These are phyloP conservation scores for Phytopythium mirpurense DNA, from an alignment of 352 stramenopile genomes.

Conservation along the genomic window DNA sequence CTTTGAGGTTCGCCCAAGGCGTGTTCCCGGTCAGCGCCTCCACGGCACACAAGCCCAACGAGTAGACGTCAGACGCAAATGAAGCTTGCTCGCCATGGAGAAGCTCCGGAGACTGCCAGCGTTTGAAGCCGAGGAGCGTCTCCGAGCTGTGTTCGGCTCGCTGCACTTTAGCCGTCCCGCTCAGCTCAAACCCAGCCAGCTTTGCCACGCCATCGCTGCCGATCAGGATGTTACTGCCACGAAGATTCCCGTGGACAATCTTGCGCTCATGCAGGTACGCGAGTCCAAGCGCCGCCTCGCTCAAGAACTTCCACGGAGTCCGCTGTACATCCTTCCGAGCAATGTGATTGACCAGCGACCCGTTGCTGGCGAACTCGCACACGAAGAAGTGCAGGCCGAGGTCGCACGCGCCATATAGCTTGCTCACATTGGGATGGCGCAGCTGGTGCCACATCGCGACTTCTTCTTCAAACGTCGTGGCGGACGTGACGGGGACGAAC, in stretches of 20 bases:
- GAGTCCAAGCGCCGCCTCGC: constrained; percentile 9
- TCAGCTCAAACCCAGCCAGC: constrained; percentile 5
- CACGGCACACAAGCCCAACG: constrained; percentile 8
- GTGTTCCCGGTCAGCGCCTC: neutral
- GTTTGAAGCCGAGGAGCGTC: neutral
- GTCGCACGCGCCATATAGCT: constrained; percentile 8
- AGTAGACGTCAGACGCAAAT: constrained; percentile 8
- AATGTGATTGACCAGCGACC: constrained; percentile 4
- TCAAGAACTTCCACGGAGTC: constrained; percentile 8
- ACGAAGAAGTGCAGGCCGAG: constrained; percentile 4
- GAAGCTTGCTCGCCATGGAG: neutral
- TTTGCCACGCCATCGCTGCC: constrained; percentile 1
- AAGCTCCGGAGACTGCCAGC: constrained; percentile 1
- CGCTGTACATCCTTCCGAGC: neutral
- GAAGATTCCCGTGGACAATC: constrained; percentile 10
- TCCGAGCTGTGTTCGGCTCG: neutral
- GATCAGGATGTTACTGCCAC: constrained; percentile 10
- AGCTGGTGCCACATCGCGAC: constrained; percentile 13
- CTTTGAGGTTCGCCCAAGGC: neutral
- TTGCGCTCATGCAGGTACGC: constrained; percentile 9
- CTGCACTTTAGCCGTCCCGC: neutral
- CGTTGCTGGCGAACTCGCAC: constrained; percentile 8
- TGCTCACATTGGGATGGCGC: constrained; percentile 8
- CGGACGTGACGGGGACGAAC: constrained; percentile 1
- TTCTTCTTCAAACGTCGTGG: constrained; percentile 7